Percentiles rank a stretch among this genome's conserved stretches.
Evolutionary conservation across 2,329 filamentous ascomycete genomes (phyloP).

Genomic region (Hymenoscyphus repandus): DNA sequence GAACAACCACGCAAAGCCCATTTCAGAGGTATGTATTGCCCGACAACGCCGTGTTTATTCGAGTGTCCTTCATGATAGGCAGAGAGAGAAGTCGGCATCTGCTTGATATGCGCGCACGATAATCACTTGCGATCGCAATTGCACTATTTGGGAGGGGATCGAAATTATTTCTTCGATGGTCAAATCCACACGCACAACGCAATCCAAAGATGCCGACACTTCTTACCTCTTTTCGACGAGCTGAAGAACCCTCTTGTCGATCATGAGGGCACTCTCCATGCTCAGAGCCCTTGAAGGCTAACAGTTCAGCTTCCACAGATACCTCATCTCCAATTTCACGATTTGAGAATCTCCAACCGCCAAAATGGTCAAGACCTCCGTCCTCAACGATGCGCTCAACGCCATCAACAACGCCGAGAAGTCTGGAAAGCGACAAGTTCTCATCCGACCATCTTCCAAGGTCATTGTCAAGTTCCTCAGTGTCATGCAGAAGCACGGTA

Average conservation of each 20-base stretch:
- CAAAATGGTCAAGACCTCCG: slow-evolving; percentile 99
- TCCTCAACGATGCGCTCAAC: slow-evolving; percentile 98
- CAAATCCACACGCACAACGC: slow-evolving; percentile 12
- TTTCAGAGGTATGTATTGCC: slow-evolving; percentile 31
- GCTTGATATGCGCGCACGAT: slow-evolving; percentile 18
- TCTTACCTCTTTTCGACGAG: slow-evolving; percentile 59
- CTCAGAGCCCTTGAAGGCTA: slow-evolving; percentile 60
- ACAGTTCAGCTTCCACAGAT: slow-evolving; percentile 49
- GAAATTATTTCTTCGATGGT: slow-evolving; percentile 2
- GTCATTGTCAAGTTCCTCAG: slow-evolving; percentile 99
- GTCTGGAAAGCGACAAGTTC: slow-evolving; percentile 96
- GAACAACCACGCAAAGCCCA: slow-evolving; percentile 10
- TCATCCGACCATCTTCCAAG: slow-evolving; percentile 98
- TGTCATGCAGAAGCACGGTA: slow-evolving; percentile 99
- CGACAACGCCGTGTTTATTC: slow-evolving; percentile 3
- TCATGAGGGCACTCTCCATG: slow-evolving; percentile 64
- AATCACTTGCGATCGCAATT: slow-evolving; percentile 14
- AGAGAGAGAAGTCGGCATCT: slow-evolving; percentile 48
- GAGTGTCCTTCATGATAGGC: slow-evolving; percentile 32
- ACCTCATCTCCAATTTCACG: slow-evolving; percentile 57
- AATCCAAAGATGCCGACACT: slow-evolving; percentile 46
- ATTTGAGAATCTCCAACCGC: slow-evolving; percentile 79
- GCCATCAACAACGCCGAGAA: slow-evolving; percentile 99
- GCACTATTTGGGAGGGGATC: slow-evolving; percentile 6
- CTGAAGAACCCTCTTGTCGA: slow-evolving; percentile 60